Conservation (phyloP, 306 rosid genomes). For the Cicer cuneatum region DNA sequence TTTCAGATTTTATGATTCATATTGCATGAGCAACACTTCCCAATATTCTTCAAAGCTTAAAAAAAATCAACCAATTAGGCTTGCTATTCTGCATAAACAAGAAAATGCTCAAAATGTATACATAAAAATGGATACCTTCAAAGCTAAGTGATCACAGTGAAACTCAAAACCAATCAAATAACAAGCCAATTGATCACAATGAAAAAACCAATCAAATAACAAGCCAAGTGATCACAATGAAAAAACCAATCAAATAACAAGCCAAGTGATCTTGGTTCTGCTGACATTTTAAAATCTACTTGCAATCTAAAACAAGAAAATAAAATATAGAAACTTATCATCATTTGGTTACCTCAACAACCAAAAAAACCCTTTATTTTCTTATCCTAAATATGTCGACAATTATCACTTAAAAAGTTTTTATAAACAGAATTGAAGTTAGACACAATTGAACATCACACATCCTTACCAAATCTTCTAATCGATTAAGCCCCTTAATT, state of each 20-base stretch:
- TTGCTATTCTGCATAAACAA: too few species aligned
- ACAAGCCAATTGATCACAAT: not conserved
- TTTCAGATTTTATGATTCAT: not conserved
- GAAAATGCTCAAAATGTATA: not conserved
- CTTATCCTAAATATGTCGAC: too few species aligned
- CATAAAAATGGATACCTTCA: conserved; percentile 36
- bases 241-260: not conserved
- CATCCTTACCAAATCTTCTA: too few species aligned
- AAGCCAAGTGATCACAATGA: conserved; percentile 2
- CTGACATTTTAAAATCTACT: conserved; percentile 47
- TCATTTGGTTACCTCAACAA: not conserved
- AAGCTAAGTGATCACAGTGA: not conserved
- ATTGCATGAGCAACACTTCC: conserved; percentile 5
- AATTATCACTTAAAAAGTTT: too few species aligned
- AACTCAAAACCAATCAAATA: not conserved
- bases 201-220: not conserved
- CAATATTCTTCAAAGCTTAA: not conserved
- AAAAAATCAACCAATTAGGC: not conserved
- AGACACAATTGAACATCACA: too few species aligned
- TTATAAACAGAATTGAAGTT: too few species aligned
- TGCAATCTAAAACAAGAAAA: conserved; percentile 45
- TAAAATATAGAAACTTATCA: conserved; percentile 11
- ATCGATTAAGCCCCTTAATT: too few species aligned
- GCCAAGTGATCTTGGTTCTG: conserved; percentile 56
- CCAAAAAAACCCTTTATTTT: too few species aligned